Evolutionary conservation across 345 rosid genomes (phyloP).

Genomic region (Durio zibethinus): DNA sequence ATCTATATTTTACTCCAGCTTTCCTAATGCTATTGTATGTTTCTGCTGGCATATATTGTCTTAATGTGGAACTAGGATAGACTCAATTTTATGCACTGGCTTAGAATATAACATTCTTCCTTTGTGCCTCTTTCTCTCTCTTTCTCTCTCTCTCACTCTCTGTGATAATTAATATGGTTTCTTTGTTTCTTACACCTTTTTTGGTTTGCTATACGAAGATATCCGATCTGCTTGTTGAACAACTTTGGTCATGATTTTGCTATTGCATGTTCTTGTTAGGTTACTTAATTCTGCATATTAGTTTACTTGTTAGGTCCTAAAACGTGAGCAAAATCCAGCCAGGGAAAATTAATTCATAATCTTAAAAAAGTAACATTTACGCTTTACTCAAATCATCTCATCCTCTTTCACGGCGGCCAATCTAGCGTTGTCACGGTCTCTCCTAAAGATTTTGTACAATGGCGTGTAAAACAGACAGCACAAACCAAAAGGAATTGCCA

Average conservation of each 20-base stretch:
- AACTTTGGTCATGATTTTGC: not conserved
- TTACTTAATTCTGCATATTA: not conserved
- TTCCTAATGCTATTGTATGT: constrained; percentile 8
- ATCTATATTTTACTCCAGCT: not conserved
- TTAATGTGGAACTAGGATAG: not conserved
- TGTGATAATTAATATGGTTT: not conserved
- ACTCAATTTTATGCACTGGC: not conserved
- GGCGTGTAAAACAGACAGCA: constrained; percentile 89
- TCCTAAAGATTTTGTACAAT: constrained; percentile 53
- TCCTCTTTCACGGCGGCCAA: constrained; percentile 42
- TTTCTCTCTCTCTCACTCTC: no score
- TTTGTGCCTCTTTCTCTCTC: not conserved
- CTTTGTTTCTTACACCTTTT: not conserved
- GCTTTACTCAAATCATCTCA: constrained; percentile 41
- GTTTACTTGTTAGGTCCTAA: no score
- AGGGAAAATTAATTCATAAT: no score
- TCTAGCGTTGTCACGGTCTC: constrained; percentile 68
- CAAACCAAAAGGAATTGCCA: constrained; percentile 81
- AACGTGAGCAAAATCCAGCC: no score
- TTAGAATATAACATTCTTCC: not conserved
- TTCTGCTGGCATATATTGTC: not conserved
- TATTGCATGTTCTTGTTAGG: not conserved
- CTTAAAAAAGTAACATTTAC: no score
- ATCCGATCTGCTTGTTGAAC: not conserved
- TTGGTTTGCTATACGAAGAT: not conserved